Conservation (phyloP, 139 green algal species). For the Klebsormidium nitens region DNA sequence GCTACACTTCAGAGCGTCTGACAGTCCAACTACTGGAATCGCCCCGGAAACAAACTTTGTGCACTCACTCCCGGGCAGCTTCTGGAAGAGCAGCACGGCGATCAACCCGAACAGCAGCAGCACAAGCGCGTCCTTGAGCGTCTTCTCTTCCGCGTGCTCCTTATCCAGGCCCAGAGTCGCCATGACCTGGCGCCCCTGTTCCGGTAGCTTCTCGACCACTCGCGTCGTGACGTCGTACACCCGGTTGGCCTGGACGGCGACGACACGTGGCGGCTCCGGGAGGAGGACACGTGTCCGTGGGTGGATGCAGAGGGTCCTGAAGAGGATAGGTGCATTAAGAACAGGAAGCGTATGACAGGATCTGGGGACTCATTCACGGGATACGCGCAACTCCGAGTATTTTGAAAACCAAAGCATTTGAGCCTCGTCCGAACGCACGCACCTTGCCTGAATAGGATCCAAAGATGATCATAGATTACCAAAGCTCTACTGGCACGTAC, state of each 20-base stretch:
- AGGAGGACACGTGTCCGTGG: background rate
- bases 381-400: no score
- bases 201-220: background rate
- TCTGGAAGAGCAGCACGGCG: constrained; percentile 71
- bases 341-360: no score
- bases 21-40: background rate
- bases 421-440: no score
- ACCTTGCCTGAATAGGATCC: no score
- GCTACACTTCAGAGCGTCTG: background rate
- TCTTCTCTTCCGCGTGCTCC: constrained; percentile 30
- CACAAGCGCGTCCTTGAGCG: constrained; percentile 71
- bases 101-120: constrained; percentile 80
- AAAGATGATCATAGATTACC: no score
- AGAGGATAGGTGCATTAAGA: no score
- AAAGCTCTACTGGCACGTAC: no score
- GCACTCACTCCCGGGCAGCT: constrained; percentile 70
- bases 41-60: background rate
- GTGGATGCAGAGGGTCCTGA: background rate
- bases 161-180: constrained; percentile 1
- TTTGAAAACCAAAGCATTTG: no score
- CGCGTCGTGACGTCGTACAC: background rate
- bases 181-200: background rate
- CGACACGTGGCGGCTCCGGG: no score
- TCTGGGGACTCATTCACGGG: no score
- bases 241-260: background rate